Conservation (phyloP, 2,329 filamentous ascomycete genomes). For the Penicillium sp. region DNA sequence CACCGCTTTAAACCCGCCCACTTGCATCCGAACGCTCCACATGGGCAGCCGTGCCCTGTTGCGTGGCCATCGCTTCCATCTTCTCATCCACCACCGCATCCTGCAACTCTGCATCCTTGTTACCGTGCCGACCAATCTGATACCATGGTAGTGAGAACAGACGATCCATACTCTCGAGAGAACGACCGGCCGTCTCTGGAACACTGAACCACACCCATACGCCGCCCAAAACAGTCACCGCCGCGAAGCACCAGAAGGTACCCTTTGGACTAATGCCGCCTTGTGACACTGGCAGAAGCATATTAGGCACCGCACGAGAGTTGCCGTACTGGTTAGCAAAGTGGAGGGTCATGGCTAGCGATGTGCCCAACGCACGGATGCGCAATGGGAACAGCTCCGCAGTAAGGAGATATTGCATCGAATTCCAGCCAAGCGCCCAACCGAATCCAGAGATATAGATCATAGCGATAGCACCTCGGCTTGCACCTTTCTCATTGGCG, state of each 20-base stretch:
- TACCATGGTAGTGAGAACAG: conserved; percentile 76
- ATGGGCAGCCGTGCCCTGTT: neutral
- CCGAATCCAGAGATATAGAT: conserved; percentile 72
- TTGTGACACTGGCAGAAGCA: conserved; percentile 60
- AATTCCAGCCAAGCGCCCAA: conserved; percentile 75
- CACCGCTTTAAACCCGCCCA: neutral
- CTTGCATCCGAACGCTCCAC: neutral
- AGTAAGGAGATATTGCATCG: conserved; percentile 77
- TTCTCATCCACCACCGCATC: conserved; percentile 32
- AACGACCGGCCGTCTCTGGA: conserved; percentile 70
- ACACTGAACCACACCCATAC: conserved; percentile 73
- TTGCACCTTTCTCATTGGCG: conserved; percentile 56
- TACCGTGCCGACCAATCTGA: conserved; percentile 63
- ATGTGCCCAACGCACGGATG: conserved; percentile 71
- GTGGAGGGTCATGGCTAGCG: conserved; percentile 76
- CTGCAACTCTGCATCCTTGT: conserved; percentile 34
- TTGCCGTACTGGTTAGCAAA: conserved; percentile 81
- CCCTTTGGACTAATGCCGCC: conserved; percentile 60
- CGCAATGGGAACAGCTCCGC: conserved; percentile 77
- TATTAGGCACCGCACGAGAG: conserved; percentile 72
- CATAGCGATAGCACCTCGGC: conserved; percentile 69
- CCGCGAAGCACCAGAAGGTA: conserved; percentile 77
- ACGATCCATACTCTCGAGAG: conserved; percentile 65
- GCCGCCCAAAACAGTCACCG: conserved; percentile 69
- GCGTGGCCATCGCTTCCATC: conserved; percentile 23